phyloP scores from a whole-genome alignment of 2,329 filamentous ascomycete genomes.

The Colletotrichum melonis region DNA sequence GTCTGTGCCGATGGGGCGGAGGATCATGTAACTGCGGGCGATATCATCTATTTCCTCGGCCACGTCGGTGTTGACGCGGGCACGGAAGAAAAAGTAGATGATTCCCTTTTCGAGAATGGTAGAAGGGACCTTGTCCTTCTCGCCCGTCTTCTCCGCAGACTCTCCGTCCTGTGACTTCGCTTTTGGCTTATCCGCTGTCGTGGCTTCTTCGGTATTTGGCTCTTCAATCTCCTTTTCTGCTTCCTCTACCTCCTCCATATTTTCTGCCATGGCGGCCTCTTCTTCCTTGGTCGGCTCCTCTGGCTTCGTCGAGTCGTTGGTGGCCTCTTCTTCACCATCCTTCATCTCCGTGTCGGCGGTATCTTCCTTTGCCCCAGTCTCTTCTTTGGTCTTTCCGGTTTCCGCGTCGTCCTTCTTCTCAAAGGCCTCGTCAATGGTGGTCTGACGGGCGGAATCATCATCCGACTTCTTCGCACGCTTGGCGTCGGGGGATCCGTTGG shows the following conservation, averaged over 20 bases:
- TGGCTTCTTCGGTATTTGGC: background rate
- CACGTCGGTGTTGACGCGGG: constrained; percentile 78
- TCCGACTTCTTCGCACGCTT: constrained; percentile 33
- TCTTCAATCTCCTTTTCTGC: background rate
- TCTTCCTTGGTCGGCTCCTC: constrained; percentile 4
- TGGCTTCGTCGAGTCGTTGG: background rate
- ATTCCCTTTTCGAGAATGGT: constrained; percentile 86
- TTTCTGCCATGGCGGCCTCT: constrained; percentile 4
- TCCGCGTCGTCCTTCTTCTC: constrained; percentile 9
- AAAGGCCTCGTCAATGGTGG: constrained; percentile 32
- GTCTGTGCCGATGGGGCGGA: constrained; percentile 78
- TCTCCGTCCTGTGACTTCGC: background rate
- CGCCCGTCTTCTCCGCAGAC: constrained; percentile 30
- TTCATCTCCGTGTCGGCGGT: constrained; percentile 20
- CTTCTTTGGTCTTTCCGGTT: background rate
- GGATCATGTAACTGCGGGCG: constrained; percentile 81
- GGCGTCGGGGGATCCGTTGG: constrained; percentile 14
- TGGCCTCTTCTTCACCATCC: background rate
- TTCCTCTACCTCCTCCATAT: background rate
- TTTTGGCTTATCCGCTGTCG: background rate
- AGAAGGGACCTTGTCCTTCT: constrained; percentile 40
- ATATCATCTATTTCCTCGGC: constrained; percentile 78
- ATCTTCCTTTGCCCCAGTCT: background rate
- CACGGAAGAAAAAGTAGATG: constrained; percentile 91
- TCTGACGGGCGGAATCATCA: constrained; percentile 2